Evolutionary conservation across 345 rosid genomes (phyloP), one percentile per base, ranked within the genome.

Genomic region (Populus euphratica): DNA sequence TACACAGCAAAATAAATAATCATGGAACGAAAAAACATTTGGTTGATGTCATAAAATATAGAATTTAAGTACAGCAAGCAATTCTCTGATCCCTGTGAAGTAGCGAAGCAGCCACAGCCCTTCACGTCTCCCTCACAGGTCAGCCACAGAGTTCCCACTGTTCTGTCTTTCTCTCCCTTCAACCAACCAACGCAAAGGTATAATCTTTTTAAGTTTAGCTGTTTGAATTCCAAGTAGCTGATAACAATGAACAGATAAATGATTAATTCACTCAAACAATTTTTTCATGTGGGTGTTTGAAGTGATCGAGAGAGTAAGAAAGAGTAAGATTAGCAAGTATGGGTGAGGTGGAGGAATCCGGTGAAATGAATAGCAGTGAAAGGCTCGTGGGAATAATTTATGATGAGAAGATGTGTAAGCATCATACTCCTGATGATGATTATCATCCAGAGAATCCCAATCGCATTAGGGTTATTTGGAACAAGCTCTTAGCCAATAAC

Each of bases 321-420:
- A 31, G 38, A 31, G 36, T 6, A 31, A 13, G 35, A 66, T 35
- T 16, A 16, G 49, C 49, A 71, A 61, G 11, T 43, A 76, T 75
- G 82, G 84, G 66, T 41, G 76, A 72, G 36, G 59, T 36, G 43
- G 68, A 41, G 43, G 71, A 33, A 17, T 35, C 69, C 13, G 31
- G 70, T 36, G 77, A 50, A n/a, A 72, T 21, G 38, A 27, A 14
- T 62, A 69, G 52, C 65, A 29, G 18, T n/a, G 84, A 72, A 50
- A 86, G 92, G 74, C 87, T 85, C 47, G 95, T 93, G 35, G 97
- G 98, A 35, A 73, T 93, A 61, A 13, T 88, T 11, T 93, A 91
- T 88, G 97, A 93, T 65, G 95, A 89, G 86, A 87, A 90, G 70
- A 96, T 92, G 98, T 90, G 98, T 73, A 89, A 83, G 36, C 99